Evolutionary conservation across 495 filamentous ascomycete species (phyloP).

Genomic region (Aspergillus olivimuriae): DNA sequence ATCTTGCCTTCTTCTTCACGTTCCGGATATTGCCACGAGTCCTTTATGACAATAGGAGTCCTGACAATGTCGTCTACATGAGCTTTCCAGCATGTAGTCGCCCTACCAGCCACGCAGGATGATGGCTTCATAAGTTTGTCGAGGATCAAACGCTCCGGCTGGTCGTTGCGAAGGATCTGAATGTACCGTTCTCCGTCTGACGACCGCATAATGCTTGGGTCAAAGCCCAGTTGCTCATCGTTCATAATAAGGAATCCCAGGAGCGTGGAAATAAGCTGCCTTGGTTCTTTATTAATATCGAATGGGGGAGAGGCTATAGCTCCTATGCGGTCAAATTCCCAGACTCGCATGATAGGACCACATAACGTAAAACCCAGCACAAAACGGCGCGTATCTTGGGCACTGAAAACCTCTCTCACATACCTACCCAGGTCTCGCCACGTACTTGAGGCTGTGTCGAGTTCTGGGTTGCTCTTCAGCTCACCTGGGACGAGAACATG

Average conservation of each 20-base stretch:
- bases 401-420: slow-evolving; percentile 5
- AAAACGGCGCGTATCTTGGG: slow-evolving; percentile 15
- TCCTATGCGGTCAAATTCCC: slow-evolving; percentile 39
- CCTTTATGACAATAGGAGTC: slow-evolving; percentile 39
- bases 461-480: slow-evolving; percentile 9
- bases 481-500: slow-evolving; percentile 13
- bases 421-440: slow-evolving; percentile 11
- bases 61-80: slow-evolving; percentile 27
- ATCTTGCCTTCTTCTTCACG: slow-evolving; percentile 36
- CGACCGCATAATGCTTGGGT: slow-evolving; percentile 30
- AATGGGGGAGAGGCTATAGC: slow-evolving; percentile 34
- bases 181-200: slow-evolving; percentile 27
- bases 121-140: slow-evolving; percentile 29
- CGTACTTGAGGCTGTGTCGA: slow-evolving; percentile 4
- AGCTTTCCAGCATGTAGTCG: slow-evolving; percentile 42
- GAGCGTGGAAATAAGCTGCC: slow-evolving; percentile 36
- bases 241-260: slow-evolving; percentile 39
- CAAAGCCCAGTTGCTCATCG: slow-evolving; percentile 39
- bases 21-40: slow-evolving; percentile 43
- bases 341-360: slow-evolving; percentile 14
- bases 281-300: slow-evolving; percentile 39
- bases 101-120: slow-evolving; percentile 33
- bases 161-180: slow-evolving; percentile 24
- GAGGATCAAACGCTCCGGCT: slow-evolving; percentile 35
- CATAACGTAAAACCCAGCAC: slow-evolving; percentile 16